Conservation (phyloP, 164 flowering plant genomes). For the Umbilicus rupestris region DNA sequence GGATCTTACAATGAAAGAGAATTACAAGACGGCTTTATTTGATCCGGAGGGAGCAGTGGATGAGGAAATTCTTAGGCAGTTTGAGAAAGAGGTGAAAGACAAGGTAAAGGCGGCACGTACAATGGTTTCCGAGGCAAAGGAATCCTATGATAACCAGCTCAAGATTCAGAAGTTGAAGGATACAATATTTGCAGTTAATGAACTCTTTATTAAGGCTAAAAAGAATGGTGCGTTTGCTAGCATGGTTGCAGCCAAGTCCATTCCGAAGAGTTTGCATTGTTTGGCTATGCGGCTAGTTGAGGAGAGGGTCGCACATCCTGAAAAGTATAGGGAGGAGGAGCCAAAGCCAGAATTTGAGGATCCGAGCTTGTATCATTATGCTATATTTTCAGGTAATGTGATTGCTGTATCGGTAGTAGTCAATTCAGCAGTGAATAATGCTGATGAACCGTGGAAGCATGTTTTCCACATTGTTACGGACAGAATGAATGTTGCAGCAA, state of each 20-base stretch:
- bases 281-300: slow-evolving; percentile 81
- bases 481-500: slow-evolving; percentile 74
- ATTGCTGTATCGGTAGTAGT: slow-evolving; percentile 91
- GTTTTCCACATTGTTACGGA: slow-evolving; percentile 87
- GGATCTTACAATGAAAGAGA: slow-evolving; percentile 37
- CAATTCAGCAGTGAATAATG: slow-evolving; percentile 75
- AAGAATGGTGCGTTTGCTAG: slow-evolving; percentile 77
- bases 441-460: slow-evolving; percentile 76
- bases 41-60: slow-evolving; percentile 54
- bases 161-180: slow-evolving; percentile 95
- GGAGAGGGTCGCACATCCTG: slow-evolving; percentile 73
- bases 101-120: slow-evolving; percentile 55
- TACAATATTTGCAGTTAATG: slow-evolving; percentile 81
- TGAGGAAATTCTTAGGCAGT: slow-evolving; percentile 70
- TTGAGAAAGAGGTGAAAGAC: slow-evolving; percentile 93
- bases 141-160: slow-evolving; percentile 84
- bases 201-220: slow-evolving; percentile 71
- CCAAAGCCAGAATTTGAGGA: slow-evolving; percentile 62
- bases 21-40: slow-evolving; percentile 33
- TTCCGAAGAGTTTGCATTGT: slow-evolving; percentile 89
- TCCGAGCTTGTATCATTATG: slow-evolving; percentile 71
- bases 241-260: slow-evolving; percentile 63
- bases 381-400: slow-evolving; percentile 81
- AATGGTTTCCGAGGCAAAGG: slow-evolving; percentile 68
- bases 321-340: slow-evolving; percentile 48